These are phyloP conservation scores for Zoysia matrella DNA, from an alignment of 202 grass and related monocot species.

Conservation along the genomic window DNA sequence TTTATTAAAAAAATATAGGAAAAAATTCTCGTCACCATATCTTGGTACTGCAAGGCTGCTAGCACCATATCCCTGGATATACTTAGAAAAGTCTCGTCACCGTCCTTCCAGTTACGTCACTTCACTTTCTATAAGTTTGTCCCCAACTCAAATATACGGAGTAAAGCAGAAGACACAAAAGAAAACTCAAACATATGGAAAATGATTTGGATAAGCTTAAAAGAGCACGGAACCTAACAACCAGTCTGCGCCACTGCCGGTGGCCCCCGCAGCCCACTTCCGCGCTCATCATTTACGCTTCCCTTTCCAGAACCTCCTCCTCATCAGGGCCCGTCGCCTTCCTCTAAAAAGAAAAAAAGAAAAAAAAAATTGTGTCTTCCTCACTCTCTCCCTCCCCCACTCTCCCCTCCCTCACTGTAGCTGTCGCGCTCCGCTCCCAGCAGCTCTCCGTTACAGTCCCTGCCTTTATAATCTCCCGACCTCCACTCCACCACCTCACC, in stretches of 20 bases:
- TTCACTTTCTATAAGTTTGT: not conserved
- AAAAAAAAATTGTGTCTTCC: not conserved
- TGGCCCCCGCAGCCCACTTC: constrained; percentile 15
- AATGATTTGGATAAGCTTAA: constrained; percentile 24
- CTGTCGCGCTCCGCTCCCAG: too few relatives aligned
- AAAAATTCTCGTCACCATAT: too few relatives aligned
- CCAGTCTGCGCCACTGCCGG: not conserved
- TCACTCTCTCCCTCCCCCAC: not conserved
- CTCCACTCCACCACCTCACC: not conserved
- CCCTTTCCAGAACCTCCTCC: constrained; percentile 52
- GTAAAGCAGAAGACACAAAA: not conserved
- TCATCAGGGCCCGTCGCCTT: constrained; percentile 16
- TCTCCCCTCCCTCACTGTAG: not conserved
- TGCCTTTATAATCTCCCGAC: constrained; percentile 37
- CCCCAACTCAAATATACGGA: not conserved
- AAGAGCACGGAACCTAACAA: not conserved
- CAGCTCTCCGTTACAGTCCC: too few relatives aligned
- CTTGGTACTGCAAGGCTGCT: too few relatives aligned
- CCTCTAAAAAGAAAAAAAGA: not conserved
- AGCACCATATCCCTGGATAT: not conserved
- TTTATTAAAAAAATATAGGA: too few relatives aligned
- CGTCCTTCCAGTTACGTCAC: not conserved
- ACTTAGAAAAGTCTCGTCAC: not conserved
- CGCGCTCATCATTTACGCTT: constrained; percentile 24
- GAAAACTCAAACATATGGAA: too few relatives aligned